These are phyloP conservation scores for Tolypocladium nubicola DNA, from an alignment of 2,329 filamentous ascomycete species.

Conservation along the genomic window DNA sequence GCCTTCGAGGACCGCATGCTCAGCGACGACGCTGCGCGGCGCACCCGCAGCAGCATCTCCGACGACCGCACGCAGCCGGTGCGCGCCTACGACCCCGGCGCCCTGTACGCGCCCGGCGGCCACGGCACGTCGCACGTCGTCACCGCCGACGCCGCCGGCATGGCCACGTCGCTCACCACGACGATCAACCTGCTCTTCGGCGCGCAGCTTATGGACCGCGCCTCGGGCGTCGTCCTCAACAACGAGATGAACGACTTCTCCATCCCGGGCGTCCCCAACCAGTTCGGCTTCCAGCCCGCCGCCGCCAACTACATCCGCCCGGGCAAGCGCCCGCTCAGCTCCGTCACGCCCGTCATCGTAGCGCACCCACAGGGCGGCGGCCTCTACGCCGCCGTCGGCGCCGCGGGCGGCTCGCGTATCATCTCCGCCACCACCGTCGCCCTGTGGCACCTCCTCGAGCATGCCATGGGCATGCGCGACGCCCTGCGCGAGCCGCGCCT, in stretches of 20 bases:
- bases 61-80: slow-evolving; percentile 64
- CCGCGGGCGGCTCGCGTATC: slow-evolving; percentile 74
- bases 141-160: slow-evolving; percentile 58
- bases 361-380: slow-evolving; percentile 46
- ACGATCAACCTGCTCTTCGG: slow-evolving; percentile 87
- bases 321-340: slow-evolving; percentile 73
- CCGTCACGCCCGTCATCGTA: slow-evolving; percentile 69
- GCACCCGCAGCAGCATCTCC: slow-evolving; percentile 56
- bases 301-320: slow-evolving; percentile 73
- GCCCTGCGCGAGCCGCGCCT: slow-evolving; percentile 58
- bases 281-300: slow-evolving; percentile 76
- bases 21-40: slow-evolving; percentile 43
- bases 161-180: slow-evolving; percentile 74
- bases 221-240: slow-evolving; percentile 74
- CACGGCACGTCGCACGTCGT: slow-evolving; percentile 68
- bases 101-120: slow-evolving; percentile 55
- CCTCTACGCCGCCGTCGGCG: slow-evolving; percentile 60
- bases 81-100: slow-evolving; percentile 60
- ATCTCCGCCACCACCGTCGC: slow-evolving; percentile 70
- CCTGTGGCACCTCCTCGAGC: slow-evolving; percentile 62
- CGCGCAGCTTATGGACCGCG: slow-evolving; percentile 64
- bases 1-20: slow-evolving; percentile 61
- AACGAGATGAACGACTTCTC: slow-evolving; percentile 73
- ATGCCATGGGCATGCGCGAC: slow-evolving; percentile 43
- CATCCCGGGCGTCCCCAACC: slow-evolving; percentile 66